These are phyloP conservation scores for Botrytis squamosa DNA, from an alignment of 2,329 filamentous ascomycete species.

Conservation along the genomic window DNA sequence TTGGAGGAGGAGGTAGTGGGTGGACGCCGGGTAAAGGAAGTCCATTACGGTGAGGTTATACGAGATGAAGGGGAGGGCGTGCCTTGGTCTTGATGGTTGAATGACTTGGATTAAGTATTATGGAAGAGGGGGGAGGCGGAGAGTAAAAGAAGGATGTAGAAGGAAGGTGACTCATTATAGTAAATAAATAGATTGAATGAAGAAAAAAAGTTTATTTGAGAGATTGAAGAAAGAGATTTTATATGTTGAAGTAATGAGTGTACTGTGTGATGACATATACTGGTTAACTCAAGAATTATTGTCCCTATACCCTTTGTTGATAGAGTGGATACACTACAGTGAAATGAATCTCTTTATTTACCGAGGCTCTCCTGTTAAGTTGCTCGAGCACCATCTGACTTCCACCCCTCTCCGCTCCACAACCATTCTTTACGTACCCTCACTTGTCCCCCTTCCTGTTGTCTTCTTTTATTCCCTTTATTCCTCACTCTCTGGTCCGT, in stretches of 20 bases:
- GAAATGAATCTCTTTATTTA: too few relatives aligned
- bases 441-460: neutral
- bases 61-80: neutral
- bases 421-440: neutral
- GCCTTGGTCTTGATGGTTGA: neutral
- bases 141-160: conserved; percentile 8
- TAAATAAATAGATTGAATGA: neutral
- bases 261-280: too few relatives aligned
- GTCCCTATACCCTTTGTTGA: too few relatives aligned
- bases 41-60: conserved; percentile 8
- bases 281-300: too few relatives aligned
- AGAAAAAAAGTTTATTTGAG: neutral
- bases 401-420: neutral
- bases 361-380: too few relatives aligned
- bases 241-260: too few relatives aligned
- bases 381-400: neutral
- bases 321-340: too few relatives aligned
- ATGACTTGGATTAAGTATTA: neutral
- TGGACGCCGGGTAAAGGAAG: conserved; percentile 18
- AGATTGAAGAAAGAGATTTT: neutral
- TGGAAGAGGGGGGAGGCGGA: neutral
- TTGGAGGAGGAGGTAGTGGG: conserved; percentile 15
- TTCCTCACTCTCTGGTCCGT: neutral
- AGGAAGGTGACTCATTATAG: neutral
- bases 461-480: too few relatives aligned